Evolutionary conservation across 441 rosid species (phyloP), one percentile per base, ranked within the genome.

Genomic region (Hura crepitans): DNA sequence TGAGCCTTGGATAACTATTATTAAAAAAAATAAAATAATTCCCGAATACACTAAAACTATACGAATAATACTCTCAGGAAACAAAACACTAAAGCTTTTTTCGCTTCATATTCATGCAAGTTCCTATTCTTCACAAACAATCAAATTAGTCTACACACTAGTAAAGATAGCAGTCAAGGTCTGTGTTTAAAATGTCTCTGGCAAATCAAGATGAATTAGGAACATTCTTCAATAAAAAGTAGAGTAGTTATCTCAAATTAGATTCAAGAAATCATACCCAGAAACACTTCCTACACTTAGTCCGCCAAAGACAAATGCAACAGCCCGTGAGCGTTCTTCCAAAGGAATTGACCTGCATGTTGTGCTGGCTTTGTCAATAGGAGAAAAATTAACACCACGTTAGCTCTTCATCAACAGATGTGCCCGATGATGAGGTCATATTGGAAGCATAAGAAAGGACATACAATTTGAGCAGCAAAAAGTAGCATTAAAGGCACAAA

Each of bases 241-340:
- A 31, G 30, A 65, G 28, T 37, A 49, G 14, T 27, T 28, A 64
- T 56, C 43, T 46, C 72, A 53, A 53, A 75, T 39, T 28, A 71
- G 33, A 65, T 69, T 28, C 43, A 66, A 69, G 6, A 70, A 70
- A 80, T 49, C 85, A 75, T 93, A 93, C 98, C 98, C 98, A 28
- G 82, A 5, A 64, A 93, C 96, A 80, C 97, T 93, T 83, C 98
- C 97, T 45, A 91, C 85, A 73, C 97, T 91, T 57, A 93, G 73
- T 80, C 98, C 97, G 74, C 98, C 93, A 74, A 93, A 93, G 64
- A 91, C 96, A 79, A 93, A 88, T 73, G 93, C 89, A 33, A 93
- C 98, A 15, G 97, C 98, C 60, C 97, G 83, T 69, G 98, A 91
- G 55, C 96, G 96, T 76, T 93, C 97, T 80, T 87, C 87, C 75